Evolutionary conservation across 345 rosid genomes (phyloP).

Genomic region (Atalantia buxifolia): DNA sequence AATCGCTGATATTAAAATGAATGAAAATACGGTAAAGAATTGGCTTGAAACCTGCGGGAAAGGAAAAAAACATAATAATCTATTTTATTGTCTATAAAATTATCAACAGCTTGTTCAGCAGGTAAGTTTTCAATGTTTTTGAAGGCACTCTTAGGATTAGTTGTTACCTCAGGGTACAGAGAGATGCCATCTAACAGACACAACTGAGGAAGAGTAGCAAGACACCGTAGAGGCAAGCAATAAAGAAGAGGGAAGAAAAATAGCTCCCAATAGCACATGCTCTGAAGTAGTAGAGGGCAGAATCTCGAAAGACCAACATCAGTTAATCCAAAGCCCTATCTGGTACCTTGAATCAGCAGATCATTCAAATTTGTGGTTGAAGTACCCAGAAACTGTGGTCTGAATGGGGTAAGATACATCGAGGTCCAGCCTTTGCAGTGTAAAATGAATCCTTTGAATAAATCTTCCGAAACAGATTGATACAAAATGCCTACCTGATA

Average conservation of each 20-base stretch:
- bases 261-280: slow-evolving; percentile 20
- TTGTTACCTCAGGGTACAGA: slow-evolving; percentile 25
- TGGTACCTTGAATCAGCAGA: slow-evolving; percentile 17
- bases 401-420: slow-evolving; percentile 19
- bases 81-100: too few species aligned
- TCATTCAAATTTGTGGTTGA: slow-evolving; percentile 23
- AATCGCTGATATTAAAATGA: not conserved
- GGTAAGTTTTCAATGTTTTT: not conserved
- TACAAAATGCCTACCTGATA: slow-evolving; percentile 29
- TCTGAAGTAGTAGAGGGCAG: slow-evolving; percentile 27
- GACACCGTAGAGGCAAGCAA: slow-evolving; percentile 14
- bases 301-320: slow-evolving; percentile 19
- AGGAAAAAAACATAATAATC: too few species aligned
- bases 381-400: slow-evolving; percentile 25
- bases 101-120: not conserved
- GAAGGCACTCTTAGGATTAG: not conserved
- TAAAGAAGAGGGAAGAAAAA: slow-evolving; percentile 20
- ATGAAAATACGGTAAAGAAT: not conserved
- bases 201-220: slow-evolving; percentile 24
- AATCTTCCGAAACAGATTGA: slow-evolving; percentile 18
- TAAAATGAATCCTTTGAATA: slow-evolving; percentile 23
- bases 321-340: slow-evolving; percentile 20
- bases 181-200: slow-evolving; percentile 17
- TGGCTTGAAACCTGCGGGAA: not conserved
- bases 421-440: slow-evolving; percentile 32